Base-by-base conservation (phyloP, 75 land plant species). In the Pinus albicaulis region DNA sequence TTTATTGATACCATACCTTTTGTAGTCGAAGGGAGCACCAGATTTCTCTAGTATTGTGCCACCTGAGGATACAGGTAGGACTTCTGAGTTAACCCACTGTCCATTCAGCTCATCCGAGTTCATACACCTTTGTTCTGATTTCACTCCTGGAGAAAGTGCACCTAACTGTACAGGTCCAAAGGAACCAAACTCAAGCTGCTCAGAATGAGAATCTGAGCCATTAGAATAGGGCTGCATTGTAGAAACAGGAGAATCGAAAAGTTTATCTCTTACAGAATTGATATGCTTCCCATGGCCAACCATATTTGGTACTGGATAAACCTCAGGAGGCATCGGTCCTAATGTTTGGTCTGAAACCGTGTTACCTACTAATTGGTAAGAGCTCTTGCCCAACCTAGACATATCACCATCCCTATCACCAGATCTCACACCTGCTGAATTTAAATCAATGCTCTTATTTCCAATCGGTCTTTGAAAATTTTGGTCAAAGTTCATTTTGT, bases 181-280 rank as follows among this genome's bases (percentile, higher is more conserved):
- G 22, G 89, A 75, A 44, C 87, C 89, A 82, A 82, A 88, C 71
- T 84, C 87, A 0, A 85, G 65, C 44, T 56, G 62, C 70, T 86
- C 86, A 11, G 75, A 23, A 56, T 57, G 64, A 48, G 20, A 60
- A 17, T 36, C 23, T 20, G 72, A 78, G 24, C 87, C 88, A 83
- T 83, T 83, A 62, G 66, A 69, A 80, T 73, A 56, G 24, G 83
- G 19, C 16, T 48, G 57, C 57, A n/a, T 85, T 12, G 62, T 22
- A 57, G 64, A 63, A 83, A 81, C 23, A 75, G 79, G 74, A 36
- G 58, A 31, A 74, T 55, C 2, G 26, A 74, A 34, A 41, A 8
- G 55, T 41, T n/a, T 34, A 78, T 82, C n/a, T 62, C 52, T 31
- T 76, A 55, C 53, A 55, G 52, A 20, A 44, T 20, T 19, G 24